A percentile compares a stretch with the other conserved stretches of the same genome.
phyloP scores from a whole-genome alignment of 129 eudicot species.

The Erigeron canadensis region DNA sequence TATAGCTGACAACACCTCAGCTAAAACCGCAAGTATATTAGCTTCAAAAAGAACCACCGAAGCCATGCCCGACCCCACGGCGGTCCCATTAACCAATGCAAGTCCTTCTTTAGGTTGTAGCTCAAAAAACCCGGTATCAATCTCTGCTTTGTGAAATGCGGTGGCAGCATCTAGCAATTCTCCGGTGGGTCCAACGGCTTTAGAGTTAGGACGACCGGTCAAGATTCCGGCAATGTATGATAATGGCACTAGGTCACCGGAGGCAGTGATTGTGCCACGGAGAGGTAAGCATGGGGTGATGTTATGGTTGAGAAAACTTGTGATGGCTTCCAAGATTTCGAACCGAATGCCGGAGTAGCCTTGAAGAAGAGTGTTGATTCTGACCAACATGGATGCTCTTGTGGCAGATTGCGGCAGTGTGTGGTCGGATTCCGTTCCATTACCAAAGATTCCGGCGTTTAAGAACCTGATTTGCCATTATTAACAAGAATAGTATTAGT shows the following conservation, averaged over 20 bases:
- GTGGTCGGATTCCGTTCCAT: conserved; percentile 47
- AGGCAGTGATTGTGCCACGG: conserved; percentile 64
- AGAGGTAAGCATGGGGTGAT: conserved; percentile 72
- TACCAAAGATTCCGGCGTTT: conserved; percentile 70
- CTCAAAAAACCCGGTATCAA: conserved; percentile 50
- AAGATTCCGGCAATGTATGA: conserved; percentile 73
- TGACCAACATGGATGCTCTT: conserved; percentile 68
- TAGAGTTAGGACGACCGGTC: conserved; percentile 61
- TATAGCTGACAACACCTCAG: conserved; percentile 58
- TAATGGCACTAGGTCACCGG: conserved; percentile 68
- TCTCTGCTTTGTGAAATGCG: conserved; percentile 46
- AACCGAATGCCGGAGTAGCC: conserved; percentile 77
- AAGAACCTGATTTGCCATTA: conserved; percentile 42
- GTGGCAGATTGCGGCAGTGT: conserved; percentile 57
- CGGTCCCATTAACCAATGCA: conserved; percentile 67
- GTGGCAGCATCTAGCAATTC: conserved; percentile 36
- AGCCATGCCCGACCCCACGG: conserved; percentile 71
- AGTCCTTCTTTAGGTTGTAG: conserved; percentile 69
- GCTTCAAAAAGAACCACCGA: conserved; percentile 69
- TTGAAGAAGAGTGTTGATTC: conserved; percentile 71
- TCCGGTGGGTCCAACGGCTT: conserved; percentile 59
- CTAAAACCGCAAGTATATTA: conserved; percentile 51
- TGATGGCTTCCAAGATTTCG: conserved; percentile 64
- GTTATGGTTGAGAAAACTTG: conserved; percentile 50
- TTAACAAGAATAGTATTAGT: neutral